Base-by-base conservation (phyloP, 2,329 filamentous ascomycete genomes). In the Ophiostoma triangulosporum region DNA sequence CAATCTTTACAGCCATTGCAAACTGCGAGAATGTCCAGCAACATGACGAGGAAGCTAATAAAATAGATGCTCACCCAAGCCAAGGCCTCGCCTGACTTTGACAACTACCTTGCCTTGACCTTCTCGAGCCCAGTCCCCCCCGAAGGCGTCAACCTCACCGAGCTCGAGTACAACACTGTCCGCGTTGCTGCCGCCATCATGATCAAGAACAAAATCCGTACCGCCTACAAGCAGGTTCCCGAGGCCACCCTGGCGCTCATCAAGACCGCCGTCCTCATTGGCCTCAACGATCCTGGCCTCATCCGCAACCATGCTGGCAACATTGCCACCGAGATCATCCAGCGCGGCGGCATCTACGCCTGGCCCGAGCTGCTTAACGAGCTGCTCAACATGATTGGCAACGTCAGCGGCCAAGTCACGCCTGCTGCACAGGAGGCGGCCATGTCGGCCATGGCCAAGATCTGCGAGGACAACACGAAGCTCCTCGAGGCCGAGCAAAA, bases 101-200 rank as follows among this genome's bases (percentile, higher is more conserved):
- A 94, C 73, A 97, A 97, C 71, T 98, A 98, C 69, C 82, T 98
- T 45, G 86, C 88, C 61, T 96, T 86, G 69, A 79, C 98, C 58
- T 88, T 95, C 69, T 88, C 86, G 56, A 88, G 79, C 62, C 67
- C 80, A 54, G 75, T 81, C 58, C 72, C 75, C 50, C 80, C 85
- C 48, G 69, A 73, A 54, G 81, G 74, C 58, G 72, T 86, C 64
- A 72, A 73, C 60, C 77, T 79, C 61, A 77, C 75, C 51, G 63
- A 73, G 60, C 64, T 76, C 59, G 74, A 86, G 65, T 83, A 88
- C 71, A 78, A 85, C 66, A 72, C 88, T 50, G 84, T 95, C 57
- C 84, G 93, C 59, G 86, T 87, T 57, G 86, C 91, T 11, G 90
- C 91, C 26, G 90, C 87, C 54, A 83, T 97, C 64, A 93, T 96